These are phyloP conservation scores for Fraxinus americana DNA, from an alignment of 257 asterid species.

Conservation along the genomic window DNA sequence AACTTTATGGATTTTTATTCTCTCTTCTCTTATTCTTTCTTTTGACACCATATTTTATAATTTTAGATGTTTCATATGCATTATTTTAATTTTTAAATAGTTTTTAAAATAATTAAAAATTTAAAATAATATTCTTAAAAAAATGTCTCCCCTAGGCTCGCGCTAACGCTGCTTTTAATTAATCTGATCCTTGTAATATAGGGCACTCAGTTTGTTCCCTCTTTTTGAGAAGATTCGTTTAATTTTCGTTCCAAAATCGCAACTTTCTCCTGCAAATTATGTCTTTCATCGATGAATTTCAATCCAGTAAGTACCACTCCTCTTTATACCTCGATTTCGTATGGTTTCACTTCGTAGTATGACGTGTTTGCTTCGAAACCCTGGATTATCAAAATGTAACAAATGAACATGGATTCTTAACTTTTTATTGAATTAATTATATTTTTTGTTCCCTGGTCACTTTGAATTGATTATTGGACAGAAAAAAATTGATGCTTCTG, in stretches of 20 bases:
- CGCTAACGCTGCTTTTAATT: no score
- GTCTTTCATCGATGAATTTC: constrained; percentile 87
- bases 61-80: no score
- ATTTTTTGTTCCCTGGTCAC: background rate
- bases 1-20: no score
- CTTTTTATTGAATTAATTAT: constrained; percentile 11
- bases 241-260: background rate
- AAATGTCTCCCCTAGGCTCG: no score
- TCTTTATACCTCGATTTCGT: background rate
- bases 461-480: background rate
- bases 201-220: background rate
- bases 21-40: no score
- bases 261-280: constrained; percentile 27
- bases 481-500: background rate
- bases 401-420: constrained; percentile 1
- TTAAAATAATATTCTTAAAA: no score
- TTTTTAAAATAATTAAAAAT: no score
- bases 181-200: no score
- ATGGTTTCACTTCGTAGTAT: background rate
- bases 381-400: constrained; percentile 23
- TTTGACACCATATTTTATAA: no score
- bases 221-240: constrained; percentile 47
- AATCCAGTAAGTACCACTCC: constrained; percentile 59
- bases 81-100: no score
- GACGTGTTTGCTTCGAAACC: background rate